Percentiles rank a stretch among this genome's conserved stretches.
phyloP scores from a whole-genome alignment of 768 basidiomycete species.

The Glaciozyma martinii region DNA sequence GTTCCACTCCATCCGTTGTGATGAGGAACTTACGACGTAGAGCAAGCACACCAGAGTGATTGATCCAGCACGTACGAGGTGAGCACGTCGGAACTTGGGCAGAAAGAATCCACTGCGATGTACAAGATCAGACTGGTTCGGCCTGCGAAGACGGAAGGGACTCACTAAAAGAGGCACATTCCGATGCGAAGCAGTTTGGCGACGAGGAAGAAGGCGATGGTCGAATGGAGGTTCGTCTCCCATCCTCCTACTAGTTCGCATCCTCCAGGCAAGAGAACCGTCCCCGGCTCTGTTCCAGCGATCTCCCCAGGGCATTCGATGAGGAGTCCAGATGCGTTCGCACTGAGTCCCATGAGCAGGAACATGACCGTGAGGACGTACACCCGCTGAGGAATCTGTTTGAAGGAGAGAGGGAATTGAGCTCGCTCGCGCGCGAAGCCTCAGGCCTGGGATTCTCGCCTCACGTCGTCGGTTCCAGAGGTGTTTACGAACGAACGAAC shows the following conservation, averaged over 20 bases:
- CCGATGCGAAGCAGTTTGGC: background rate
- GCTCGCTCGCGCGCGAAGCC: background rate
- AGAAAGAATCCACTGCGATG: constrained; percentile 2
- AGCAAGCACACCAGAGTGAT: background rate
- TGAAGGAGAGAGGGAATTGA: constrained; percentile 22
- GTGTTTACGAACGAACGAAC: constrained; percentile 38
- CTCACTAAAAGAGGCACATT: constrained; percentile 6
- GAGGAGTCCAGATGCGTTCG: constrained; percentile 38
- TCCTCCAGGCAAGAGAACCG: background rate
- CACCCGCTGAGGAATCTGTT: constrained; percentile 29
- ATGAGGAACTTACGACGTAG: background rate
- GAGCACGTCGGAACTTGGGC: constrained; percentile 1
- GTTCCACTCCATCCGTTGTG: background rate
- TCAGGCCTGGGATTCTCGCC: too few species aligned
- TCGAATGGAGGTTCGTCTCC: background rate
- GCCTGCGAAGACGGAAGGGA: background rate
- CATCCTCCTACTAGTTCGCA: constrained; percentile 2
- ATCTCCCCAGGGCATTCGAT: constrained; percentile 13
- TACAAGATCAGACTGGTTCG: background rate
- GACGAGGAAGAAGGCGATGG: constrained; percentile 4
- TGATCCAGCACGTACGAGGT: background rate
- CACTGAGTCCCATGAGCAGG: constrained; percentile 38
- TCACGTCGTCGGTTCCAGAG: constrained; percentile 38
- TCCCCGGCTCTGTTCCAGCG: background rate
- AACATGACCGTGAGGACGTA: constrained; percentile 23